phyloP scores from a whole-genome alignment of 768 basidiomycete genomes.

The Amanita subjunquillea region DNA sequence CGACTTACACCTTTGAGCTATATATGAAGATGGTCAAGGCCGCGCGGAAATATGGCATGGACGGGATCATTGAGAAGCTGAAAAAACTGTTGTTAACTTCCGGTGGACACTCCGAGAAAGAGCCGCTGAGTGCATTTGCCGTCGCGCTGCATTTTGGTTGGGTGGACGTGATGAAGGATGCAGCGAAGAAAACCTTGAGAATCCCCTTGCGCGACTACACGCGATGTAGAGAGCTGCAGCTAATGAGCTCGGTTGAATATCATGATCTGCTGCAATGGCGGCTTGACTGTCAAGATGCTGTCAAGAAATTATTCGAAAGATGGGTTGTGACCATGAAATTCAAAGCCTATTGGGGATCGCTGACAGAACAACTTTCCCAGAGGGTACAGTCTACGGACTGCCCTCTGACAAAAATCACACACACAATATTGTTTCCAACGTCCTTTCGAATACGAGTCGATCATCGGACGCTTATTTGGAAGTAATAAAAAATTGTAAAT shows the following conservation, averaged over 20 bases:
- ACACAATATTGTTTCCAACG: no score
- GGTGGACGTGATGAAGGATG: constrained; percentile 1
- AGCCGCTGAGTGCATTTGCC: constrained; percentile 2
- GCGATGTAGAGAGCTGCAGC: not conserved
- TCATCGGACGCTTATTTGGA: no score
- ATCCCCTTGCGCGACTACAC: not conserved
- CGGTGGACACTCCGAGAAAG: no score
- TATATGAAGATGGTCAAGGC: no score
- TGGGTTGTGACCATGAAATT: not conserved
- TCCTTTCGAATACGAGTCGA: no score
- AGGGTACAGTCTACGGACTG: not conserved
- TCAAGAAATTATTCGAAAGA: not conserved
- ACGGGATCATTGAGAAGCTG: no score
- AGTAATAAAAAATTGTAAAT: no score
- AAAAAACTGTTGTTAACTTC: no score
- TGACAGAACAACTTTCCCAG: not conserved
- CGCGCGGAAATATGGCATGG: no score
- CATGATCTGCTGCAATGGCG: not conserved
- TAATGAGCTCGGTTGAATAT: not conserved
- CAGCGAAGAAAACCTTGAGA: not conserved
- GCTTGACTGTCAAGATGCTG: not conserved
- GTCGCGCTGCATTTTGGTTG: constrained; percentile 3
- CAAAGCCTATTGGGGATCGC: not conserved
- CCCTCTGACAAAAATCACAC: not conserved
- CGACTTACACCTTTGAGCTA: no score